Percentiles rank a stretch among this genome's conserved stretches.
These are phyloP conservation scores for Clitopilus hobsonii DNA, from an alignment of 768 basidiomycete genomes.

Conservation along the genomic window DNA sequence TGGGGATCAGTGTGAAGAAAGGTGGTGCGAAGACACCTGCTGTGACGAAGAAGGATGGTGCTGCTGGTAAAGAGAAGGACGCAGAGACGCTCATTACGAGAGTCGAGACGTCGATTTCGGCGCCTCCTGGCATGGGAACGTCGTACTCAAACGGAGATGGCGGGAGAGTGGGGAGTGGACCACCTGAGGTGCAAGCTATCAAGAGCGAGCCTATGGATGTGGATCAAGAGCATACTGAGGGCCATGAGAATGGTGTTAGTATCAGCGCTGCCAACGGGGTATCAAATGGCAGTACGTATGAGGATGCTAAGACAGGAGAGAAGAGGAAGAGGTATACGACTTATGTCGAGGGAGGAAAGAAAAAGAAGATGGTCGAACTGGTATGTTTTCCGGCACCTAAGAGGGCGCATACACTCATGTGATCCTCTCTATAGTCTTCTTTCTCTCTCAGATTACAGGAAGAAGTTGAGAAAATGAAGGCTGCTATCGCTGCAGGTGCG, in stretches of 20 bases:
- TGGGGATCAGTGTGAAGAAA: neutral
- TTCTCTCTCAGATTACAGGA: conserved; percentile 71
- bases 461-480: conserved; percentile 56
- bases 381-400: conserved; percentile 27
- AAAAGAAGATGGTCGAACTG: conserved; percentile 65
- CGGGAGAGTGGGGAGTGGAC: neutral
- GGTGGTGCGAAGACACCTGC: conserved; percentile 7
- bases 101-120: neutral
- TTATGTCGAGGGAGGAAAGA: conserved; percentile 59
- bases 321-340: conserved; percentile 53
- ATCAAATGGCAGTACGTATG: conserved; percentile 3
- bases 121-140: neutral
- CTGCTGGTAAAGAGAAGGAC: neutral
- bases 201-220: neutral
- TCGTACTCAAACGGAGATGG: neutral
- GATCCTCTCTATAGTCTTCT: conserved; percentile 35
- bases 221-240: neutral
- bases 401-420: neutral
- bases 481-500: conserved; percentile 57
- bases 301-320: conserved; percentile 34
- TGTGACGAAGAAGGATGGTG: conserved; percentile 8
- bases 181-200: neutral
- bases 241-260: conserved; percentile 7
- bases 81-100: neutral
- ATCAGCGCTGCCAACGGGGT: neutral